Evolutionary conservation across 139 green algal genomes (phyloP).

Genomic region (Micromonas pusilla): DNA sequence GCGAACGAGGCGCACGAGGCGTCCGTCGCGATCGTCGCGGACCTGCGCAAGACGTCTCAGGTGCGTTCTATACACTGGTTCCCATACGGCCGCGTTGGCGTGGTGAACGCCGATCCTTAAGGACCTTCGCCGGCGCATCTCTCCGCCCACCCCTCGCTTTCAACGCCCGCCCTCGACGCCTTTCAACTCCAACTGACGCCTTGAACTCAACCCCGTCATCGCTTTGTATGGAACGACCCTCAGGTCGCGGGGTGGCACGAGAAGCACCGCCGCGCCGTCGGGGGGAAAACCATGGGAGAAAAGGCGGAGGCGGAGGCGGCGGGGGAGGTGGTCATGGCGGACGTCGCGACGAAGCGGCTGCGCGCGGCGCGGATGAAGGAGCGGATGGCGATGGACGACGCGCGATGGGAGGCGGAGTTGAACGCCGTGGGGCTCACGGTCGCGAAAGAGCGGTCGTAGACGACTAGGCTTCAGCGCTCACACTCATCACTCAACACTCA

Average conservation of each 20-base stretch:
- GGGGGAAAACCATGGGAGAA: background rate
- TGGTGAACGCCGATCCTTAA: no score
- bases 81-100: no score
- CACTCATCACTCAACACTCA: no score
- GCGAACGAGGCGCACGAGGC: no score
- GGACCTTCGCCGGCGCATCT: no score
- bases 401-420: background rate
- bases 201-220: background rate
- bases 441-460: background rate
- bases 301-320: background rate
- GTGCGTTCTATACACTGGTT: no score
- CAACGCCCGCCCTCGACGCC: no score
- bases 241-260: background rate
- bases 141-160: no score
- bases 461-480: background rate
- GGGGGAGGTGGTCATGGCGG: background rate
- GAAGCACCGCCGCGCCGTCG: background rate
- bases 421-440: background rate
- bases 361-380: background rate
- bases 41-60: no score
- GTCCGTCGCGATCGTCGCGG: no score
- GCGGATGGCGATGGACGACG: background rate
- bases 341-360: background rate
- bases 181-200: no score
- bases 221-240: background rate